Percentiles rank a stretch among this genome's conserved stretches.
phyloP scores from a whole-genome alignment of 371 early-diverging fungal species.

The Mortierella polycephala region DNA sequence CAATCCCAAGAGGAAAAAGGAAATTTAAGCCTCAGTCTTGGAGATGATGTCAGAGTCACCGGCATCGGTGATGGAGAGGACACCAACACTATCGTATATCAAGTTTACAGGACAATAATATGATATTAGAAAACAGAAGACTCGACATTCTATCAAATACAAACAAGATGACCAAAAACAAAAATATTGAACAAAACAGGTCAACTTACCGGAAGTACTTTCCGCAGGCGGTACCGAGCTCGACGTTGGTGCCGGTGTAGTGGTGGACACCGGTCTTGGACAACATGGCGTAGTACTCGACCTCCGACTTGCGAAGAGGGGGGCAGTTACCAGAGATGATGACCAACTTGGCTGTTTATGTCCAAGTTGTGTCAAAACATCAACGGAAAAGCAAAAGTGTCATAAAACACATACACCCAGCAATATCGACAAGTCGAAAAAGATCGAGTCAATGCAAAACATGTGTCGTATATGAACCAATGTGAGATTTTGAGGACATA shows the following conservation, averaged over 20 bases:
- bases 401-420: constrained; percentile 15
- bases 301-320: constrained; percentile 98
- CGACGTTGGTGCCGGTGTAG: constrained; percentile 98
- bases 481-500: constrained; percentile 13
- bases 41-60: constrained; percentile 83
- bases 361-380: constrained; percentile 13
- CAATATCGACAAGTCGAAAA: constrained; percentile 16
- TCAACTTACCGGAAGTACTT: constrained; percentile 91
- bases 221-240: constrained; percentile 99
- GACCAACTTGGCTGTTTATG: constrained; percentile 90
- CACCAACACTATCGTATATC: constrained; percentile 70
- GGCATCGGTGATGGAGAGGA: constrained; percentile 96
- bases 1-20: not conserved
- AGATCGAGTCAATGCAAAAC: constrained; percentile 17
- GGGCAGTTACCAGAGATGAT: constrained; percentile 99
- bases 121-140: not conserved
- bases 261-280: constrained; percentile 99
- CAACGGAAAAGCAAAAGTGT: constrained; percentile 9
- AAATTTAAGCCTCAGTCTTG: constrained; percentile 52
- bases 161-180: not conserved
- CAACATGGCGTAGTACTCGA: constrained; percentile 99
- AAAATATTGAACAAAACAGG: not conserved
- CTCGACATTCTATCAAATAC: not conserved
- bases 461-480: constrained; percentile 39
- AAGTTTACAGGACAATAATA: not conserved